phyloP scores from a whole-genome alignment of 306 rosid genomes.

The Sphenostylis stenocarpa region DNA sequence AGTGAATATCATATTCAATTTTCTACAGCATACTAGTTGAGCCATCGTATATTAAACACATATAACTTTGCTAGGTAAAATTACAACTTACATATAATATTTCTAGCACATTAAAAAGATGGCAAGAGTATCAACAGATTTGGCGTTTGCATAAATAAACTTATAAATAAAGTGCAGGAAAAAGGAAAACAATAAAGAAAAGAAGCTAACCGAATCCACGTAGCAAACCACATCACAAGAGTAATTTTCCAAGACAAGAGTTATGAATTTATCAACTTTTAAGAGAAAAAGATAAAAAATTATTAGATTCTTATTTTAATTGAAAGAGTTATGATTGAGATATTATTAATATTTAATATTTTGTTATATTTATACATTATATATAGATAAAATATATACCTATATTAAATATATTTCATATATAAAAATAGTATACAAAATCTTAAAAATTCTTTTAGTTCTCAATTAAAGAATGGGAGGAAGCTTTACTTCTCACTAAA shows the following conservation, averaged over 20 bases:
- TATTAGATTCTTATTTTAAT: too few species aligned
- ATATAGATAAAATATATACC: too few species aligned
- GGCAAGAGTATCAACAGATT: slow-evolving; percentile 18
- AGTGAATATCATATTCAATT: slow-evolving; percentile 7
- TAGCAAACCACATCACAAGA: slow-evolving; percentile 92
- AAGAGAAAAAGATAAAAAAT: too few species aligned
- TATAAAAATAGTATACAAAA: too few species aligned
- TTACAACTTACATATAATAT: slow-evolving; percentile 14
- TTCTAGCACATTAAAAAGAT: slow-evolving; percentile 11
- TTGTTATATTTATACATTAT: too few species aligned
- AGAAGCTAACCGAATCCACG: slow-evolving; percentile 92
- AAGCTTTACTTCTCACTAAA: too few species aligned
- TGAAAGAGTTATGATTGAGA: too few species aligned
- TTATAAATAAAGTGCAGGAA: not conserved
- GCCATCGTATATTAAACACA: slow-evolving; percentile 7
- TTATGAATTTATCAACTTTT: too few species aligned
- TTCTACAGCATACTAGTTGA: slow-evolving; percentile 9
- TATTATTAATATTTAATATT: too few species aligned
- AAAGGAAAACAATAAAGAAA: slow-evolving; percentile 25
- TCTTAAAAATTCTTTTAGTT: too few species aligned
- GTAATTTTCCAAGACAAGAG: slow-evolving; percentile 98
- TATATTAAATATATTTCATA: too few species aligned
- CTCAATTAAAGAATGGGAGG: too few species aligned
- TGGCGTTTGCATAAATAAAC: slow-evolving; percentile 9
- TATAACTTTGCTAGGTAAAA: not conserved